Base-by-base conservation (phyloP, 1,284 basidiomycete genomes). In the Ceratobasidium theobromae region DNA sequence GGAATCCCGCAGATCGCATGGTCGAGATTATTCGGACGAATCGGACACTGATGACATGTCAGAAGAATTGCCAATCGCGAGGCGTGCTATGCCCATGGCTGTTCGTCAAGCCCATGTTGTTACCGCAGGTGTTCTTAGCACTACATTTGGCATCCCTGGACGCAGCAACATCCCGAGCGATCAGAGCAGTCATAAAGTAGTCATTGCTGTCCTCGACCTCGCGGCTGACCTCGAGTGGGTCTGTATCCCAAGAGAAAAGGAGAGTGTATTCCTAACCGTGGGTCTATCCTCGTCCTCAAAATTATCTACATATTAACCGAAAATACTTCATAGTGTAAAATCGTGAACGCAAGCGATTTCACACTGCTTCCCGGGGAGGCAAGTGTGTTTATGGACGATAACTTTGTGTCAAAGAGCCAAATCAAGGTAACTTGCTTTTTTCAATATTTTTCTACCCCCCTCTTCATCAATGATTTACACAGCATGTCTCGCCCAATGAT, bases 361-460 rank as follows among this genome's bases (percentile, higher is more conserved):
- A 66, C 62, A 4, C 45, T 70, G 18, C 69, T 71, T 18, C 60
- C 65, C 2, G 71, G 71, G 21, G 64, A 60, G 9, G 66, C 68
- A 4, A 67, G 46, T 38, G 70, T 71, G 21, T 72, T 69, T 65
- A 67, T 72, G 60, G 71, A 72, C 53, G 69, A 69, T 14, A 69
- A 69, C 58, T 71, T 71, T 53, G 68, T 72, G 16, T 66, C 70
- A 27, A 71, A 70, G 55, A 64, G 48, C 32, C 48, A 35, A n/a
- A 52, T 64, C 18, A 38, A 53, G 35, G 60, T 53, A 23, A 21
- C 33, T 3, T n/a, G 12, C 6, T 21, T n/a, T 6, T 8, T 21
- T 45, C 16, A 8, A 16, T 8, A 8, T 8, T 16, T 8, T 38
- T 8, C 16, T n/a, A 45, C 18, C 18, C 43, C 18, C 18, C 43